phyloP scores from a whole-genome alignment of 345 rosid species.

The Gossypium raimondii region DNA sequence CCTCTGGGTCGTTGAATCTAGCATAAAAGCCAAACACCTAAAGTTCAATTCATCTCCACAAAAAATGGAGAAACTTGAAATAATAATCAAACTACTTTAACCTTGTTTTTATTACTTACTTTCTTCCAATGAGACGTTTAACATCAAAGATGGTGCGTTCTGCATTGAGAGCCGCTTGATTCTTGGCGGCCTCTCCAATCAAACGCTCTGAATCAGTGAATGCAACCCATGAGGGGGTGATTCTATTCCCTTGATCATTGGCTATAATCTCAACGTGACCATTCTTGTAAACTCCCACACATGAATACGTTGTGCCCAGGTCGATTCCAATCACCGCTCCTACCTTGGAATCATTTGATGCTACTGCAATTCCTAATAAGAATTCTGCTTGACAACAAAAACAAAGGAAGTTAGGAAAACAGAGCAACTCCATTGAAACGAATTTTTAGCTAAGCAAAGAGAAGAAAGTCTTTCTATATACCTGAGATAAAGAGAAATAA shows the following conservation, averaged over 20 bases:
- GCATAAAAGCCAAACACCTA: neutral
- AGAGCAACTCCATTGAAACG: neutral
- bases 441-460: neutral
- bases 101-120: neutral
- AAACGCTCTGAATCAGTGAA: slow-evolving; percentile 18
- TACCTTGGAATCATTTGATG: neutral
- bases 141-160: slow-evolving; percentile 24
- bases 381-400: neutral
- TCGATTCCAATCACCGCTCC: slow-evolving; percentile 16
- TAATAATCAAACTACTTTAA: neutral
- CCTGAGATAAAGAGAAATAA: slow-evolving; percentile 5
- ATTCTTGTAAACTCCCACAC: slow-evolving; percentile 41
- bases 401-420: neutral
- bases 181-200: slow-evolving; percentile 21
- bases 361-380: slow-evolving; percentile 10
- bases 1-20: slow-evolving; percentile 14
- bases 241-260: slow-evolving; percentile 47
- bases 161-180: slow-evolving; percentile 22
- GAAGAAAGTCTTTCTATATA: neutral
- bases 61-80: neutral
- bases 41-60: neutral
- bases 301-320: slow-evolving; percentile 16
- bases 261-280: slow-evolving; percentile 43
- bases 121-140: slow-evolving; percentile 26
- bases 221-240: slow-evolving; percentile 48